Evolutionary conservation across 2,329 filamentous ascomycete genomes (phyloP).

Genomic region (Colletotrichum tropicicola): DNA sequence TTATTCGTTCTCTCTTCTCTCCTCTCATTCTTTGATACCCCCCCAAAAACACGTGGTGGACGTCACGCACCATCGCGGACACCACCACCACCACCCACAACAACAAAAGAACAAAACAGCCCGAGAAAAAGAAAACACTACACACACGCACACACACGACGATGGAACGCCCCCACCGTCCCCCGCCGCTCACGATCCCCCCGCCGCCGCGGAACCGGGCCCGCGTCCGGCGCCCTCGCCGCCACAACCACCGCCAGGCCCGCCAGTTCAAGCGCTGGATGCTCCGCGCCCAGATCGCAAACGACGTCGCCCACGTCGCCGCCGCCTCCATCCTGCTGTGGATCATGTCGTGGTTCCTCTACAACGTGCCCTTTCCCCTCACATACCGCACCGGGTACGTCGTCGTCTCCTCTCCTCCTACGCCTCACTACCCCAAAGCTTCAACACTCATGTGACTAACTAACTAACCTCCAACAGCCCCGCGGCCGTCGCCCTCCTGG

Average conservation of each 20-base stretch:
- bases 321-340: conserved; percentile 41
- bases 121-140: too few relatives aligned
- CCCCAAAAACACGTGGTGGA: neutral
- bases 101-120: too few relatives aligned
- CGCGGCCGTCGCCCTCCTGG: conserved; percentile 40
- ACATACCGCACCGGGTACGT: conserved; percentile 28
- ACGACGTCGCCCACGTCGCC: conserved; percentile 41
- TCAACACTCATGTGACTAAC: too few relatives aligned
- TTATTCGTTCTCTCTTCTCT: neutral
- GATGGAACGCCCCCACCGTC: conserved; percentile 41
- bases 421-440: neutral
- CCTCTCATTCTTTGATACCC: neutral
- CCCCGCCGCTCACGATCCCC: conserved; percentile 44
- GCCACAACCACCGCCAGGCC: conserved; percentile 9
- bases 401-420: neutral
- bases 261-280: conserved; percentile 22
- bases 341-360: conserved; percentile 43
- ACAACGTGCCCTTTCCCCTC: conserved; percentile 35
- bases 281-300: conserved; percentile 36
- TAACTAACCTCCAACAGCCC: conserved; percentile 32
- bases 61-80: neutral
- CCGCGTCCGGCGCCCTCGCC: conserved; percentile 13
- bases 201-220: conserved; percentile 30
- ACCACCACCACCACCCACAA: neutral
- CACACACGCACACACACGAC: neutral